Base-by-base conservation (phyloP, 306 rosid species). In the Glycine tomentella region DNA sequence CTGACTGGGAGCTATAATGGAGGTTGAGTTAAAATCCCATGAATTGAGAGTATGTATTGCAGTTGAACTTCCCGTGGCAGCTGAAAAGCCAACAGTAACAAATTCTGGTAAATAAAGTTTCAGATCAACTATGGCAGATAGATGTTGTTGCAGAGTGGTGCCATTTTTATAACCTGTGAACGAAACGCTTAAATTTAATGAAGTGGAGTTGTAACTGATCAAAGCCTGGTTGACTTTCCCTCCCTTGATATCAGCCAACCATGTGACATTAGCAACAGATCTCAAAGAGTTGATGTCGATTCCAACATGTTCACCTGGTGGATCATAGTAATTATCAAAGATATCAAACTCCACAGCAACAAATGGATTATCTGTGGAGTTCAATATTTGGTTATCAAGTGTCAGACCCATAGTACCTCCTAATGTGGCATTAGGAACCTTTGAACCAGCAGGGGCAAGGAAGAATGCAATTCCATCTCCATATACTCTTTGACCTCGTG, bases 301-400 rank as follows among this genome's bases (percentile, higher is more conserved):
- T 20, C 94, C 94, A 9, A 86, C 90, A 76, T 88, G 90, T 57
- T 50, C 69, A 1, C 1, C 0, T 0, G 48, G 74, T 17, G 86
- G 87, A 74, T 90, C 94, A 67, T 57, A 87, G 0, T 0, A 0
- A 11, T 81, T 75, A 0, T 0, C 4, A n/a, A 3, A 86, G 68
- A 86, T 88, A 69, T 90, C 94, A 53, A 88, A 90, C 70, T 90
- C 93, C 20, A 87, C 81, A 0, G 87, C 91, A 50, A 87, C 84
- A 80, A 90, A 89, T 9, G 74, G 78, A 68, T 69, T 36, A 0
- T 52, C 57, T 2, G 72, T 69, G 33, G 88, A 48, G 36, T 82
- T 76, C 3, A 11, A 0, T 3, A 4, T 0, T 13, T 58, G 58
- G 7, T 33, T 11, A 58, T 79, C 71, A 17, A 1, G 25, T 38